Conservation (phyloP, 495 filamentous ascomycete genomes). For the Chaetomidium leptoderma region DNA sequence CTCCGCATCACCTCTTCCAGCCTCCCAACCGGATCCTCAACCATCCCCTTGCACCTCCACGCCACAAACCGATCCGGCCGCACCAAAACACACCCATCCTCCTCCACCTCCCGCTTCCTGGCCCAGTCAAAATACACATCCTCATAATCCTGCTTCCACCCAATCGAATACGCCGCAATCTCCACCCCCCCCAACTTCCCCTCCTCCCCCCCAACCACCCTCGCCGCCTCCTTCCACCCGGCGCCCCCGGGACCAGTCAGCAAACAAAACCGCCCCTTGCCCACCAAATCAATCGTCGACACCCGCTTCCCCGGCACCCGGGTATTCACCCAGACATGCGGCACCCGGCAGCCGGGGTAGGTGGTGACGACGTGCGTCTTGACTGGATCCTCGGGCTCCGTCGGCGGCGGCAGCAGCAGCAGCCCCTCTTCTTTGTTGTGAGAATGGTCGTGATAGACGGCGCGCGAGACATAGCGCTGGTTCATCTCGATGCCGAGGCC, state of each 20-base stretch:
- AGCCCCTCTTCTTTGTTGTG: too few species aligned
- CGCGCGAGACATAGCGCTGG: slow-evolving; percentile 35
- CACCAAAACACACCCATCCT: slow-evolving; percentile 42
- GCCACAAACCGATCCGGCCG: slow-evolving; percentile 44
- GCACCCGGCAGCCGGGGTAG: slow-evolving; percentile 35
- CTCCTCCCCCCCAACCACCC: too few species aligned
- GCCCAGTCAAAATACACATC: slow-evolving; percentile 40
- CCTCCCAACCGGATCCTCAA: slow-evolving; percentile 17
- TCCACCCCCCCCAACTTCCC: slow-evolving; percentile 31
- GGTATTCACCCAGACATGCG: slow-evolving; percentile 42
- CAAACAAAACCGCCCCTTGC: slow-evolving; percentile 35
- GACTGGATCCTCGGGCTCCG: slow-evolving; percentile 25
- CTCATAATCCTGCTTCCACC: slow-evolving; percentile 40
- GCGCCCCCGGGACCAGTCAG: slow-evolving; percentile 38
- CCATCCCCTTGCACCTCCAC: slow-evolving; percentile 35
- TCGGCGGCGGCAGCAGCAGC: slow-evolving; percentile 13
- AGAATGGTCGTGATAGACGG: slow-evolving; percentile 31
- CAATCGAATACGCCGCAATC: slow-evolving; percentile 34
- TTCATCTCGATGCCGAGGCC: slow-evolving; percentile 42
- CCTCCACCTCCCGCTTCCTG: slow-evolving; percentile 32
- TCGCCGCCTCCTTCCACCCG: slow-evolving; percentile 33
- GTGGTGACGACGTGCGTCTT: slow-evolving; percentile 27
- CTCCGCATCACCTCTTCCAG: slow-evolving; percentile 29
- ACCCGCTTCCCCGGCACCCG: slow-evolving; percentile 25
- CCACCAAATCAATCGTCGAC: slow-evolving; percentile 40